Conservation (phyloP, 768 basidiomycete genomes). For the Hygrocybe coccinea region DNA sequence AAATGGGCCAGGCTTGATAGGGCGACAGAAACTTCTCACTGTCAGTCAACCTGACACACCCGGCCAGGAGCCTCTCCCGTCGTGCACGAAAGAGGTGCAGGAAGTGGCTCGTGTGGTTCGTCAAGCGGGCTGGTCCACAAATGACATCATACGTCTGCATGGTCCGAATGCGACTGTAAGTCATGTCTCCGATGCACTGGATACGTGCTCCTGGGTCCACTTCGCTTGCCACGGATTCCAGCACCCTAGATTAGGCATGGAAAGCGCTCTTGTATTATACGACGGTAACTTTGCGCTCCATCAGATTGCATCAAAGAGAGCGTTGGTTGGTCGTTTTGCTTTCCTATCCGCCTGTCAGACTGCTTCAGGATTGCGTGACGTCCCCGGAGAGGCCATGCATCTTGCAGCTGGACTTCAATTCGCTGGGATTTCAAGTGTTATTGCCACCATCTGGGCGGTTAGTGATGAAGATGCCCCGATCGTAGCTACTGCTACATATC, state of each 20-base stretch:
- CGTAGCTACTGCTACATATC: constrained; percentile 12
- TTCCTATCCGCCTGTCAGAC: constrained; percentile 30
- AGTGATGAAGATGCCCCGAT: constrained; percentile 13
- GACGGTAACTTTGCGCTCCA: constrained; percentile 16
- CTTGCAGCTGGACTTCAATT: constrained; percentile 28
- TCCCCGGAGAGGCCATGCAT: constrained; percentile 29
- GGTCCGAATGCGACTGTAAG: constrained; percentile 13
- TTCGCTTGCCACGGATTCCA: constrained; percentile 33
- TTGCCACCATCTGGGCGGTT: constrained; percentile 36
- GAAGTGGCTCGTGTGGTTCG: neutral
- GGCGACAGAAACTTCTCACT: constrained; percentile 2
- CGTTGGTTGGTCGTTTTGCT: constrained; percentile 23
- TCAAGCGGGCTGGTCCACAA: neutral
- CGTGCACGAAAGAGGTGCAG: neutral
- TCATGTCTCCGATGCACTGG: constrained; percentile 11
- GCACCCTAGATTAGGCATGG: constrained; percentile 21
- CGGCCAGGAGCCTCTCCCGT: neutral
- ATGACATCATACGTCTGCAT: neutral
- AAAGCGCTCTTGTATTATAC: constrained; percentile 22
- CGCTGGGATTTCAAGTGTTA: constrained; percentile 21
- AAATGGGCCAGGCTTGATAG: neutral
- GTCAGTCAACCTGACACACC: constrained; percentile 12
- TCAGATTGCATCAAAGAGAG: neutral
- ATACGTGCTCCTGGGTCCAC: constrained; percentile 24
- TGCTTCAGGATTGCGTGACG: constrained; percentile 11